Conservation (phyloP, 1,139 yeast genomes). For the Hanseniaspora uvarum region DNA sequence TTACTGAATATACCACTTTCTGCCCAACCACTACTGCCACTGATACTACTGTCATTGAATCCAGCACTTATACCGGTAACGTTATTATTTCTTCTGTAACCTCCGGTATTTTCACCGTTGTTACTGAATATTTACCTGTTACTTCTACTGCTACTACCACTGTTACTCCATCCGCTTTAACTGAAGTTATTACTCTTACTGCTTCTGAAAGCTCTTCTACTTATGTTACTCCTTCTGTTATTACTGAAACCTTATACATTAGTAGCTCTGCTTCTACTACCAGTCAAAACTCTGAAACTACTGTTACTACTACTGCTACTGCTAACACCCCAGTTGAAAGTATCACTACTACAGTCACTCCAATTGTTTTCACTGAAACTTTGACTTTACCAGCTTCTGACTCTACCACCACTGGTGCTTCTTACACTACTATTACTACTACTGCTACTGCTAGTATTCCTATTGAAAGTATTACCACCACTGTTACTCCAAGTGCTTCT, state of each 20-base stretch:
- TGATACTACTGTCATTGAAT: slow-evolving; percentile 18
- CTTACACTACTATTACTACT: slow-evolving; percentile 1
- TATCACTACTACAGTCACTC: not conserved
- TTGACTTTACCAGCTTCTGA: slow-evolving; percentile 1
- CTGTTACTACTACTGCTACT: slow-evolving; percentile 8
- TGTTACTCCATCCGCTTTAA: slow-evolving; percentile 7
- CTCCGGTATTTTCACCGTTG: slow-evolving; percentile 13
- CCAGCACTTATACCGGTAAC: slow-evolving; percentile 21
- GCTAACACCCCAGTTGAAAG: not conserved
- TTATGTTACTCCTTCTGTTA: not conserved
- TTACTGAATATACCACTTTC: slow-evolving; percentile 21
- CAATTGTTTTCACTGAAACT: slow-evolving; percentile 17
- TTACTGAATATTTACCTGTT: slow-evolving; percentile 16
- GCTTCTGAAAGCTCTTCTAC: slow-evolving; percentile 16
- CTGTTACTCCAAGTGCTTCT: slow-evolving; percentile 1
- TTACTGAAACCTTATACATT: slow-evolving; percentile 1
- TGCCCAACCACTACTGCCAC: slow-evolving; percentile 20
- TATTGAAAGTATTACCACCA: slow-evolving; percentile 4
- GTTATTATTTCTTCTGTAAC: slow-evolving; percentile 22
- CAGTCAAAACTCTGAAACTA: not conserved
- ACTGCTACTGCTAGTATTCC: slow-evolving; percentile 17
- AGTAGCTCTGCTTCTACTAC: not conserved
- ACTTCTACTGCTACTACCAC: slow-evolving; percentile 19
- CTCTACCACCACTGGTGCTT: slow-evolving; percentile 1
- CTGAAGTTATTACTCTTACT: slow-evolving; percentile 1